phyloP scores from a whole-genome alignment of 768 basidiomycete species.

The Candolleomyces efflorescens region DNA sequence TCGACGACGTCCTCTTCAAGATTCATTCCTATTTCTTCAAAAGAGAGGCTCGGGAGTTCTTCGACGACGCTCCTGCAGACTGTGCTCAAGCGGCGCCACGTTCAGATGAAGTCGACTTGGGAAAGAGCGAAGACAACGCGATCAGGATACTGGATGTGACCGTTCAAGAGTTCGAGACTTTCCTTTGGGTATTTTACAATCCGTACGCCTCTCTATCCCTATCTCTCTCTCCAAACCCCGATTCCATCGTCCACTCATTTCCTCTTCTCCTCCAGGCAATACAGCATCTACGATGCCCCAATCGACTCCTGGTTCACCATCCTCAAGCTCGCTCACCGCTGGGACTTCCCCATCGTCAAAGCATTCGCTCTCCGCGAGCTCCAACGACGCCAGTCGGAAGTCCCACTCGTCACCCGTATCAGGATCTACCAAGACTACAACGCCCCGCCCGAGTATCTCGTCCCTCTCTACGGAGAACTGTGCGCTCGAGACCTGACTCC shows the following conservation, averaged over 20 bases:
- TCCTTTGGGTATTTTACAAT: slow-evolving; percentile 15
- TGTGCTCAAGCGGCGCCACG: background rate
- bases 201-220: slow-evolving; percentile 11
- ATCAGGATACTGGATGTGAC: slow-evolving; percentile 8
- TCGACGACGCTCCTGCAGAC: slow-evolving; percentile 1
- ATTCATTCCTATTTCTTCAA: slow-evolving; percentile 15
- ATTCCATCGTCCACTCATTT: too few relatives aligned
- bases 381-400: slow-evolving; percentile 25
- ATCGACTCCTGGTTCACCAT: slow-evolving; percentile 54
- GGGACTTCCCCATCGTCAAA: slow-evolving; percentile 54
- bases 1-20: slow-evolving; percentile 7
- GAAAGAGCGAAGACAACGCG: slow-evolving; percentile 2
- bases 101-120: background rate
- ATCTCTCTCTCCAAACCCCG: too few relatives aligned
- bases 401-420: slow-evolving; percentile 26
- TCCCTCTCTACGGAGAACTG: slow-evolving; percentile 53
- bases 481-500: slow-evolving; percentile 48
- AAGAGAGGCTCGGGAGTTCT: slow-evolving; percentile 10
- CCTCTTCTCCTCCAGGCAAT: too few relatives aligned
- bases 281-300: slow-evolving; percentile 49
- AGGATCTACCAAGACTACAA: slow-evolving; percentile 49
- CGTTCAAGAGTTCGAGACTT: slow-evolving; percentile 8
- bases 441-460: slow-evolving; percentile 42
- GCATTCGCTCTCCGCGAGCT: slow-evolving; percentile 57
- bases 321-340: slow-evolving; percentile 51